Evolutionary conservation across 257 asterid species (phyloP).

Genomic region (Primulina tabacum): DNA sequence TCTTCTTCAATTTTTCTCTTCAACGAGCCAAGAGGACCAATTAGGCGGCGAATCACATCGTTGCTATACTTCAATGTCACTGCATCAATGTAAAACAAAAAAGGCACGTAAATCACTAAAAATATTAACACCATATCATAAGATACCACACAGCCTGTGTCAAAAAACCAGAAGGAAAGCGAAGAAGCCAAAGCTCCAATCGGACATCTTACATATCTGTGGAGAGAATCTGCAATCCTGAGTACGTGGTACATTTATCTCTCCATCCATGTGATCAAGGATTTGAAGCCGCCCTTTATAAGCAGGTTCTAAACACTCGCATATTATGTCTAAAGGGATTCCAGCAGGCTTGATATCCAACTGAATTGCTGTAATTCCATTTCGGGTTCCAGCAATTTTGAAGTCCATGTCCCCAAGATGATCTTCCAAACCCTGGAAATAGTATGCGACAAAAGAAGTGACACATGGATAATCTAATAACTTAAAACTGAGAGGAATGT

Average conservation of each 20-base stretch:
- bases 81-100: conserved; percentile 29
- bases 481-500: not conserved
- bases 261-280: conserved; percentile 88
- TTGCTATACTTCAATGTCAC: conserved; percentile 76
- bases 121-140: not conserved
- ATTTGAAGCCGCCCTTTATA: conserved; percentile 73
- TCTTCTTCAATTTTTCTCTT: conserved; percentile 95
- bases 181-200: not conserved
- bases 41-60: conserved; percentile 79
- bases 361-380: conserved; percentile 92
- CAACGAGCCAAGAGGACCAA: conserved; percentile 94
- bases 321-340: conserved; percentile 82
- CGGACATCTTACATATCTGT: conserved; percentile 18
- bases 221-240: conserved; percentile 77
- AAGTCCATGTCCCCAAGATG: conserved; percentile 99
- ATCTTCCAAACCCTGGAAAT: conserved; percentile 89
- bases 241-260: conserved; percentile 69
- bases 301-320: conserved; percentile 80
- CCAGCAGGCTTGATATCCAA: conserved; percentile 98
- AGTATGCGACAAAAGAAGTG: conserved; percentile 12
- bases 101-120: not conserved
- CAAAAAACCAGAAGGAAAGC: not conserved
- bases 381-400: conserved; percentile 92
- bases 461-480: not conserved
- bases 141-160: not conserved